Percentiles rank a stretch among this genome's conserved stretches.
phyloP scores from a whole-genome alignment of 352 stramenopile species.

The Phytopythium boreale region DNA sequence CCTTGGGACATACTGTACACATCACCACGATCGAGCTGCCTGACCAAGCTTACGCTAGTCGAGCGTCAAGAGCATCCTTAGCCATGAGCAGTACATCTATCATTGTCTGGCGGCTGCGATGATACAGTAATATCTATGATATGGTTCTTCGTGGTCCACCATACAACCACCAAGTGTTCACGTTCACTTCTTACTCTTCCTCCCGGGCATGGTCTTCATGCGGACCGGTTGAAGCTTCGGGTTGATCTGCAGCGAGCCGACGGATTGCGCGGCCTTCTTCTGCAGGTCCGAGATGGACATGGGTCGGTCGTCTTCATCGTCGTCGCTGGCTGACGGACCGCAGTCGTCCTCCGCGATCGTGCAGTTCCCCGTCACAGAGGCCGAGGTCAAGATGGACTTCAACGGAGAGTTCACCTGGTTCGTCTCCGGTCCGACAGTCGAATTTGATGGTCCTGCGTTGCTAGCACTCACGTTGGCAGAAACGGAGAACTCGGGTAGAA shows the following conservation, averaged over 20 bases:
- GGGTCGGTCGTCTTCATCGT: slow-evolving; percentile 58
- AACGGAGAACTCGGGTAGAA: slow-evolving; percentile 36
- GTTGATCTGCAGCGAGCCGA: slow-evolving; percentile 44
- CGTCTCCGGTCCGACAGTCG: not conserved
- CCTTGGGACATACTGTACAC: too few species aligned
- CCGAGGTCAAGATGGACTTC: not conserved
- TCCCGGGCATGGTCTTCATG: slow-evolving; percentile 18
- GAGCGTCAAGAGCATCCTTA: too few species aligned
- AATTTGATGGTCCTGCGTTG: not conserved
- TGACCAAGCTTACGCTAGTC: too few species aligned
- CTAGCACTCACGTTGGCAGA: not conserved
- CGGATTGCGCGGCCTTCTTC: slow-evolving; percentile 45
- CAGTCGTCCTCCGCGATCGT: slow-evolving; percentile 52
- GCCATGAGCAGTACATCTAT: too few species aligned
- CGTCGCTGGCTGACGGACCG: slow-evolving; percentile 42
- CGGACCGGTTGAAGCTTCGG: slow-evolving; percentile 42
- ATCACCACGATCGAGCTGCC: too few species aligned
- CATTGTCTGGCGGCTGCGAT: not conserved
- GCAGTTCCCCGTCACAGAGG: slow-evolving; percentile 7
- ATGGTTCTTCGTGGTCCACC: too few species aligned
- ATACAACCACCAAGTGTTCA: not conserved
- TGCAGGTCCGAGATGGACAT: slow-evolving; percentile 68
- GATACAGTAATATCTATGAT: not conserved
- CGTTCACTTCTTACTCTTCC: slow-evolving; percentile 41
- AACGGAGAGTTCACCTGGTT: slow-evolving; percentile 2